Conservation (phyloP, 2,329 filamentous ascomycete species). For the Paraphaeosphaeria sporulosa region DNA sequence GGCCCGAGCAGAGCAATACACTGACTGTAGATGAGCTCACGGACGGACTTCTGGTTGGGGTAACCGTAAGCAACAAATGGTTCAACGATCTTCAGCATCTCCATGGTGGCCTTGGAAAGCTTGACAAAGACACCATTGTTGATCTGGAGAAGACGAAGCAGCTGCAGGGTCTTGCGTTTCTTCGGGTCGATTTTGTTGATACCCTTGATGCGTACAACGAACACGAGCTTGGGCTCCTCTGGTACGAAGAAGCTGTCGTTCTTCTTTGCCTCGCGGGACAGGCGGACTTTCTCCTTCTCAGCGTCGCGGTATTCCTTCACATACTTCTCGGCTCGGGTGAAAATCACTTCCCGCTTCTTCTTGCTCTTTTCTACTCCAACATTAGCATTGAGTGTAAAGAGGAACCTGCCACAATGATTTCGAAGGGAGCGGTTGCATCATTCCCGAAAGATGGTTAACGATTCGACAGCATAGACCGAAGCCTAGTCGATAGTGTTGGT, state of each 20-base stretch:
- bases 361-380: constrained; percentile 79
- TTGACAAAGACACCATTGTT: constrained; percentile 99
- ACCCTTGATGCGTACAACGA: constrained; percentile 99
- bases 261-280: constrained; percentile 87
- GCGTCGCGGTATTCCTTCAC: constrained; percentile 99
- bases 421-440: constrained; percentile 63
- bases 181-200: constrained; percentile 99
- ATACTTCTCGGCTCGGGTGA: constrained; percentile 99
- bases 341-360: constrained; percentile 98
- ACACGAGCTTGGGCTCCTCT: constrained; percentile 94
- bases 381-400: constrained; percentile 41
- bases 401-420: constrained; percentile 17
- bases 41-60: constrained; percentile 98
- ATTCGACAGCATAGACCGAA: constrained; percentile 94
- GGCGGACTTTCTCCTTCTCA: constrained; percentile 98
- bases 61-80: constrained; percentile 99
- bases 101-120: constrained; percentile 94
- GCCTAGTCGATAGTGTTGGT: constrained; percentile 90
- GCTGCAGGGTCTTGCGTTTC: constrained; percentile 99
- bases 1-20: constrained; percentile 73
- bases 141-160: constrained; percentile 99
- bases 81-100: constrained; percentile 98
- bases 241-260: constrained; percentile 93
- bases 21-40: constrained; percentile 99
- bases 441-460: constrained; percentile 99